These are phyloP conservation scores for Cutaneotrichosporon cutaneum DNA, from an alignment of 1,284 basidiomycete species.

Conservation along the genomic window DNA sequence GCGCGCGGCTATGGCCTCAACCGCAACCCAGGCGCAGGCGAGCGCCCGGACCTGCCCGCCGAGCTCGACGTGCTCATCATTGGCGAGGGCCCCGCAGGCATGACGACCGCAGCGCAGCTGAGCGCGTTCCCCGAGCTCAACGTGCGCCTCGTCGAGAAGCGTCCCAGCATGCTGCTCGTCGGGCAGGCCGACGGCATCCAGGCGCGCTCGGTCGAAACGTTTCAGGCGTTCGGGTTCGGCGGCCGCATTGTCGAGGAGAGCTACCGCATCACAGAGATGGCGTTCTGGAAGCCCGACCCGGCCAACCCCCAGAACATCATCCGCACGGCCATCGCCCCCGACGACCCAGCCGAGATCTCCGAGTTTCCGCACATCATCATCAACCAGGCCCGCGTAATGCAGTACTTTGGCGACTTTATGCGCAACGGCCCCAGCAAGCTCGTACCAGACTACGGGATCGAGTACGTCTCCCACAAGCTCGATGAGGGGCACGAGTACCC, in stretches of 20 bases:
- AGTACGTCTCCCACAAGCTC: constrained; percentile 14
- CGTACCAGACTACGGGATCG: constrained; percentile 17
- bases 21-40: background rate
- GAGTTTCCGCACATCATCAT: constrained; percentile 17
- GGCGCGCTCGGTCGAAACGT: constrained; percentile 15
- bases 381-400: constrained; percentile 19
- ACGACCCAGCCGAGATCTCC: constrained; percentile 7
- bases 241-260: constrained; percentile 12
- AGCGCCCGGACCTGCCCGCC: background rate
- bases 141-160: constrained; percentile 16
- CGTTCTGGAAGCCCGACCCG: constrained; percentile 17
- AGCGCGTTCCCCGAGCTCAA: constrained; percentile 12
- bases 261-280: constrained; percentile 15
- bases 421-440: constrained; percentile 8
- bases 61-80: constrained; percentile 16
- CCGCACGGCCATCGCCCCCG: constrained; percentile 12
- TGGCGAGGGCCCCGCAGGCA: constrained; percentile 17
- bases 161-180: constrained; percentile 9
- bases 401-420: constrained; percentile 19
- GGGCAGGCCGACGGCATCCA: constrained; percentile 19
- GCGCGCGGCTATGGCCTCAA: constrained; percentile 6
- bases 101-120: constrained; percentile 14
- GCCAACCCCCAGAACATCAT: constrained; percentile 11
- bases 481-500: constrained; percentile 30
- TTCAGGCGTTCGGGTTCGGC: constrained; percentile 19